These are phyloP conservation scores for Gyrodon lividus DNA, from an alignment of 768 basidiomycete genomes.

Conservation along the genomic window DNA sequence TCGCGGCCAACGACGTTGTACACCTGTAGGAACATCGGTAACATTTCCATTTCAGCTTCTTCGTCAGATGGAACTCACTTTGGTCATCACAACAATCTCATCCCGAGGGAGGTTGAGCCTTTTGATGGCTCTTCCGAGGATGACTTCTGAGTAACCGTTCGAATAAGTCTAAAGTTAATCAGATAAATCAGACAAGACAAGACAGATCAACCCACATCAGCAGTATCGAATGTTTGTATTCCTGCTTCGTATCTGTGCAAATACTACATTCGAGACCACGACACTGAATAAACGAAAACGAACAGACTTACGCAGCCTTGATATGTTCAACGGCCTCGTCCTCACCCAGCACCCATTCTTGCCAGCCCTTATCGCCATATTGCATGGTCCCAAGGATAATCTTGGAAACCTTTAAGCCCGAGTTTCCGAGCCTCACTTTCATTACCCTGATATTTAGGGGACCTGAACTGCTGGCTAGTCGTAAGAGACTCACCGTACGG, in stretches of 20 bases:
- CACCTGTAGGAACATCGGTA: constrained; percentile 22
- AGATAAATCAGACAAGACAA: not conserved
- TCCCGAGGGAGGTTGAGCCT: constrained; percentile 65
- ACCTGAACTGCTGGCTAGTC: not conserved
- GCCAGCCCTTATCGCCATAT: constrained; percentile 48
- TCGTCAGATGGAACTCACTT: constrained; percentile 36
- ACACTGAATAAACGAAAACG: not conserved
- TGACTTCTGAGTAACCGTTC: constrained; percentile 61
- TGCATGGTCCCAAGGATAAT: constrained; percentile 51
- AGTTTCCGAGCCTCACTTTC: constrained; percentile 44
- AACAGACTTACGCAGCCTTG: constrained; percentile 41
- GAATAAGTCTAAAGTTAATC: constrained; percentile 50
- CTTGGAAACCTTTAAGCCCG: constrained; percentile 50
- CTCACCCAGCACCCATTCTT: constrained; percentile 51
- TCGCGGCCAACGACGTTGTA: constrained; percentile 40
- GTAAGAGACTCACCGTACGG: constrained; percentile 31
- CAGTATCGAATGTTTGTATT: constrained; percentile 37
- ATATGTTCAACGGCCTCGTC: constrained; percentile 46
- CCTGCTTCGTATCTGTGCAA: constrained; percentile 33
- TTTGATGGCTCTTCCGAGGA: constrained; percentile 74
- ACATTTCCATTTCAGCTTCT: not conserved
- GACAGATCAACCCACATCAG: constrained; percentile 24
- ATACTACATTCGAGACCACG: not conserved
- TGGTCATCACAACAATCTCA: constrained; percentile 77
- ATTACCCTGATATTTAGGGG: not conserved